Base-by-base conservation (phyloP, 495 filamentous ascomycete genomes). In the Penicillium parvum region DNA sequence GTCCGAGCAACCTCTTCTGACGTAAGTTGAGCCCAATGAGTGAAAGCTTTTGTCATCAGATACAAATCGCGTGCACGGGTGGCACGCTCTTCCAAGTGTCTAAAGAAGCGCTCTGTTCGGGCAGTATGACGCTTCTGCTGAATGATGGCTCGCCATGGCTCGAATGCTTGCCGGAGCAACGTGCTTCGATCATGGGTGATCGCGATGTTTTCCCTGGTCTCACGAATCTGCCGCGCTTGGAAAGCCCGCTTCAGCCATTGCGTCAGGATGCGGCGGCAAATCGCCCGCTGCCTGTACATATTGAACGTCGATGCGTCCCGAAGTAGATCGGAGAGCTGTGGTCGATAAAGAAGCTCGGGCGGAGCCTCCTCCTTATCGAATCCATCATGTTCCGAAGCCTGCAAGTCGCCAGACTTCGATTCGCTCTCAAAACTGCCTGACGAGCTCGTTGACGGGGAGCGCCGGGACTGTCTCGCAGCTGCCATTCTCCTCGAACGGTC, bases 1-100 rank as follows among this genome's bases (percentile, higher is more conserved):
- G 81, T 83, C 26, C 65, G 71, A 43, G 73, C 65, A 12, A 77
- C 68, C 49, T 83, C 75, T 33, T 88, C 82, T 5, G 69, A 71
- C 26, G 79, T 68, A 12, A 74, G 64, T 35, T 79, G 75, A 19
- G 77, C 78, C 86, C 86, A 91, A 50, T 88, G 82, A 3, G 77
- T 77, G 50, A 89, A 87, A 3, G 84, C 81, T 58, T 84, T 85
- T 2, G 78, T 79, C 47, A 89, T 61, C 20, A 88, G 64, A 54
- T 81, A 81, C 15, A 86, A 54, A 53, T 85, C 74, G 35, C 83
- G 74, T 16, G 83, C 81, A 44, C 74, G 75, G 12, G 58, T 69
- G 19, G 83, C 81, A 39, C 82, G 72, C 49, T 66, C 68, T 49
- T 86, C 81, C 1, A 83, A 55, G 16, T 77, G 77, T 18, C 72